Base-by-base conservation (phyloP, 2,329 filamentous ascomycete genomes). In the Xylariomycetidae sp. region DNA sequence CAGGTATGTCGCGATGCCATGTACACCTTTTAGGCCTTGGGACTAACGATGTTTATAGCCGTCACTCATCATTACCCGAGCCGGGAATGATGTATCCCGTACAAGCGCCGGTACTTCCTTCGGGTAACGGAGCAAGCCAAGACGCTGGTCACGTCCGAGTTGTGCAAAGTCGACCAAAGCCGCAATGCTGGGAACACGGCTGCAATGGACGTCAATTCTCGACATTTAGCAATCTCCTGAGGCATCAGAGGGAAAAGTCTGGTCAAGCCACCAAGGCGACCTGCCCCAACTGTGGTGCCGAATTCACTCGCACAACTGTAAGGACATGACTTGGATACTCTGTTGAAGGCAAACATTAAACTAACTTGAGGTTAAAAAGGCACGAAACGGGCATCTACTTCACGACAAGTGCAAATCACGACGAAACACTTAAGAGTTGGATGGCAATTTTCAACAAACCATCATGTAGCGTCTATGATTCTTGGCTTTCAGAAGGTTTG, bases 181-280 rank as follows among this genome's bases (percentile, higher is more conserved):
- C 89, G 28, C 88, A 94, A 57, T 96, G 90, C 62, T 97, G 87
- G 86, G 90, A 96, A 41, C 90, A 97, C 54, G 90, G 89, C 9
- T 97, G 90, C 69, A 95, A 96, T 52, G 90, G 90, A 14, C 81
- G 89, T 18, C 86, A 94, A 53, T 97, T 97, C 56, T 94, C 88
- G 13, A 96, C 90, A 4, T 96, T 96, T 57, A 95, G 88, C 74
- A 96, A 96, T 57, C 74, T 96, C 4, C 69, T 96, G 23, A 76
- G 90, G 42, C 90, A 97, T 58, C 89, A 96, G 61, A 78, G 90
- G 27, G 90, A 97, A 62, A 96, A 95, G 60, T 94, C 87, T 1
- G 90, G 90, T 16, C 88, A 89, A 33, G 87, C 89, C 9, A 72
- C 85, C 18, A 96, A 96, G 64, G 87, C 88, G 3, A 81, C 82